Evolutionary conservation across 768 basidiomycete genomes (phyloP).

Genomic region (Ephemerocybe angulata): DNA sequence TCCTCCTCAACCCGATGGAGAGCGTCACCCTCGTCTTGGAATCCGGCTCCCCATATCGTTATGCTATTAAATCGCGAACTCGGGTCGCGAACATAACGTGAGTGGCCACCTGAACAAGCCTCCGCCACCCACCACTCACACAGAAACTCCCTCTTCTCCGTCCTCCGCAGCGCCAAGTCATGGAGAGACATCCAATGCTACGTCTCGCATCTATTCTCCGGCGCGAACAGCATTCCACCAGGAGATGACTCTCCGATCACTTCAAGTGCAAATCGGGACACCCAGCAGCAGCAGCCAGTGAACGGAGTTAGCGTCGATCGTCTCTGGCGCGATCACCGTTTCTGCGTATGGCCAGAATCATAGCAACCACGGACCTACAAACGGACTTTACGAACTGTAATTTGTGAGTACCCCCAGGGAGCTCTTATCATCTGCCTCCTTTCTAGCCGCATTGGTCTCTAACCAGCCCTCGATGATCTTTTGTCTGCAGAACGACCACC

Average conservation of each 20-base stretch:
- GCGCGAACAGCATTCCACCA: conserved; percentile 18
- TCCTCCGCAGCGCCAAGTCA: conserved; percentile 47
- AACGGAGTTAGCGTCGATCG: conserved; percentile 63
- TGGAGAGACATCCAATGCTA: conserved; percentile 64
- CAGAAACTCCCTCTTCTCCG: not conserved
- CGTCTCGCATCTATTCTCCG: conserved; percentile 57
- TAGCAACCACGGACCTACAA: too few species aligned
- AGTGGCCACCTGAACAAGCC: conserved; percentile 19
- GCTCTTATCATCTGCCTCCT: too few species aligned
- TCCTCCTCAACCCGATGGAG: conserved; percentile 60
- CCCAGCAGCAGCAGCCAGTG: conserved; percentile 20
- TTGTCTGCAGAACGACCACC: too few species aligned
- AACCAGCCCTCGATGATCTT: too few species aligned
- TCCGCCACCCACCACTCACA: too few species aligned
- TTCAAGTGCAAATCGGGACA: conserved; percentile 16
- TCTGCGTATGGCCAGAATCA: conserved; percentile 58
- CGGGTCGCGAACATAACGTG: conserved; percentile 71
- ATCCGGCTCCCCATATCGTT: conserved; percentile 64
- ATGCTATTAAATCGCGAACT: conserved; percentile 61
- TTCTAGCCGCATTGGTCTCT: too few species aligned
- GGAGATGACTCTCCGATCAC: conserved; percentile 19
- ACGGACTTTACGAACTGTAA: conserved; percentile 4
- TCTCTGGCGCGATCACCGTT: conserved; percentile 64
- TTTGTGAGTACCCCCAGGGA: too few species aligned
- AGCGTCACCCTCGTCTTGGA: conserved; percentile 64